Evolutionary conservation across 2,329 filamentous ascomycete genomes (phyloP).

Genomic region (Colletotrichum plurivorum): DNA sequence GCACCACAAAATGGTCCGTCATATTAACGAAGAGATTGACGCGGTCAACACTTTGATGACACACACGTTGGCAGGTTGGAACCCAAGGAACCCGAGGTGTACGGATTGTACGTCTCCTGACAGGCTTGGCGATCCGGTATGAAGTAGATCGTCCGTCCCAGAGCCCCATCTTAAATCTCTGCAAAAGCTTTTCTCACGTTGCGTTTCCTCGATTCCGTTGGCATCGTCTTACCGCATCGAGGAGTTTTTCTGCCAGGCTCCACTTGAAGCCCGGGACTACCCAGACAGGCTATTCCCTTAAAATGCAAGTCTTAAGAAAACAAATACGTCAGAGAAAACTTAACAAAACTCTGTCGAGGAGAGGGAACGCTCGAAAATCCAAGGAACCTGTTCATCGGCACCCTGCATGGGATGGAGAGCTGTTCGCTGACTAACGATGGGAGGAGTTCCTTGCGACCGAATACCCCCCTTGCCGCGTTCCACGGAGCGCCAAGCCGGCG

Average conservation of each 20-base stretch:
- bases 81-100: not conserved
- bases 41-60: not conserved
- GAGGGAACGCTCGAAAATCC: not conserved
- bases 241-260: not conserved
- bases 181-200: no score
- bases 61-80: not conserved
- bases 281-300: constrained; percentile 1
- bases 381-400: constrained; percentile 1
- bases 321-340: not conserved
- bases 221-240: constrained; percentile 4
- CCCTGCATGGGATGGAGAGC: no score
- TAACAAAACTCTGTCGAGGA: not conserved
- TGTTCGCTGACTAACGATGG: not conserved
- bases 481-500: constrained; percentile 24
- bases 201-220: no score
- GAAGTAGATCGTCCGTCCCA: not conserved
- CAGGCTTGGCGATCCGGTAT: not conserved
- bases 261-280: constrained; percentile 7
- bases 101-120: not conserved
- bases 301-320: not conserved
- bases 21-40: not conserved
- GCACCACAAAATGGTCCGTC: not conserved
- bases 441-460: not conserved
- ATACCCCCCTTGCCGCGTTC: constrained; percentile 10
- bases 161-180: not conserved